Base-by-base conservation (phyloP, 2,329 filamentous ascomycete genomes). In the Elsinoe batatas region DNA sequence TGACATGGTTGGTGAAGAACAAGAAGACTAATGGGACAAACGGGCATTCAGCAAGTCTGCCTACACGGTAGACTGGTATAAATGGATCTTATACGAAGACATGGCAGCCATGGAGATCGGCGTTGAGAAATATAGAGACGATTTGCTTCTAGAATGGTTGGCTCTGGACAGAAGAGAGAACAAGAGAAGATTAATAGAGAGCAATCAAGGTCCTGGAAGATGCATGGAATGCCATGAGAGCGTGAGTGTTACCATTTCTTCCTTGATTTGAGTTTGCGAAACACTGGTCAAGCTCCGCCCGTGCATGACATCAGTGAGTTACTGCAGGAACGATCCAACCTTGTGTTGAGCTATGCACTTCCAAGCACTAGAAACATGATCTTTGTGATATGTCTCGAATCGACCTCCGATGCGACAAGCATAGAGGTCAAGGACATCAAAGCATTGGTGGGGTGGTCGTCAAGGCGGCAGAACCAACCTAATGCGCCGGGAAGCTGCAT, bases 1-100 rank as follows among this genome's bases (percentile, higher is more conserved):
- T 98, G 65, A 90, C 85, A 40, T 98, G 88, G 85, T 83, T 98
- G 80, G 83, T 97, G 36, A 88, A 84, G 71, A 77, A 79, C 61
- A 74, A 72, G 3, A 63, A 63, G 58, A 57, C 47, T 13, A 58
- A 60, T 51, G 50, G 56, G 17, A 53, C 12, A 17, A 58, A 59
- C 17, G 47, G 47, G 11, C 47, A 51, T 35, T 51, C 33, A 3
- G 47, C 47, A 37, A 51, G 47, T 51, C 32, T 51, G 47, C 47
- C 47, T 37, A n/a, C 30, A 11, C 15, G 47, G 18, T 51, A 51
- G 47, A 51, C 22, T 15, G n/a, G 2, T n/a, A 35, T 35, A 26
- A 26, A 35, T 18, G 33, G 47, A 37, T 18, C 10, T 32, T 32
- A 51, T 11, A 33, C 26, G 11, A 49, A 30, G 33, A 15, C 26